Evolutionary conservation across 1,284 basidiomycete genomes (phyloP), one percentile per base, ranked within the genome.

Genomic region (Phellopilus nigrolimitatus): DNA sequence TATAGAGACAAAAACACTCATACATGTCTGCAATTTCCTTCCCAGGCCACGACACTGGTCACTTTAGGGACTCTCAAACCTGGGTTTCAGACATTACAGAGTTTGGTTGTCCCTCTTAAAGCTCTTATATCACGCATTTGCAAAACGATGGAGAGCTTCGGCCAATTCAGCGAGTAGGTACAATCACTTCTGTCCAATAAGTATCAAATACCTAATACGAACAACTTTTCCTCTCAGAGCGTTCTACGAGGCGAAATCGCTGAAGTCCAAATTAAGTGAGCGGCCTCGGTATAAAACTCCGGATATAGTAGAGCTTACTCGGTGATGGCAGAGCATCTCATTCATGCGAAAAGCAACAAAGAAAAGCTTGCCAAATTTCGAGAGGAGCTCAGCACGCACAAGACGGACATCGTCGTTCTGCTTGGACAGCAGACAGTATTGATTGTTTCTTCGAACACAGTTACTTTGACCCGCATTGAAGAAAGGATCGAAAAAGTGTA

Each of bases 141-240:
- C 13, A 9, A 34, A 9, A 40, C 53, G 28, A 57, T 57, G 56
- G 45, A 51, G 36, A 54, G 56, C 15, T 57, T 57, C 19, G 56
- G 56, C n/a, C 40, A 48, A 22, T 57, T 57, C 41, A 53, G 56
- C 54, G 55, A 57, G 56, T 57, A 3, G 12, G 56, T 40, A 10
- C 21, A 1, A 33, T 8, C 15, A 9, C 15, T 19, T 33, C 24
- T 27, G 12, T 28, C 36, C n/a, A 9, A 10, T 22, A 34, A 39
- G 7, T 4, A 27, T 7, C 13, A n/a, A 5, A 21, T 10, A 10
- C 13, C 10, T 33, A 46, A 33, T 24, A 13, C 21, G n/a, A n/a
- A n/a, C n/a, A n/a, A 5, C 9, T 39, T 12, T 19, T 46, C 8
- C 22, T 24, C 3, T 9, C 9, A 57, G 56, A 22, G 44, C 42